Evolutionary conservation across 2,329 filamentous ascomycete species (phyloP).

Genomic region (Neofusicoccum kwambonambiense): DNA sequence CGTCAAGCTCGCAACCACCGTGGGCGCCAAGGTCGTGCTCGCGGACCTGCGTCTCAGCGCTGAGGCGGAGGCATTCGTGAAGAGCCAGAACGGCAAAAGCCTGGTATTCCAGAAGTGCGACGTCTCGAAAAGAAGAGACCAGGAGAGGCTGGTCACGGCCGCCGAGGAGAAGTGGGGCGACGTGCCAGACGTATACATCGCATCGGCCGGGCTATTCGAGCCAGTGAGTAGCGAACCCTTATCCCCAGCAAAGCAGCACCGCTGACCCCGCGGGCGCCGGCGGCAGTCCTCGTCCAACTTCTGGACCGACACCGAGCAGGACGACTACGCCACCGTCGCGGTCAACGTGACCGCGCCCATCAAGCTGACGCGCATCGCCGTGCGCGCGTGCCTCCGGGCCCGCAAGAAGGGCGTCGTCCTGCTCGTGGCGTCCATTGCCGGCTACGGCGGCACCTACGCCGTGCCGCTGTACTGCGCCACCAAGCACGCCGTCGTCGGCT

Average conservation of each 20-base stretch:
- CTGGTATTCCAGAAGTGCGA: constrained; percentile 12
- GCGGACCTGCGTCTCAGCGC: constrained; percentile 9
- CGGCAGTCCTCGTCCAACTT: constrained; percentile 13
- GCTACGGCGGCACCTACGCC: constrained; percentile 12
- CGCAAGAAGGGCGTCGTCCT: constrained; percentile 16
- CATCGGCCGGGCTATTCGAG: constrained; percentile 17
- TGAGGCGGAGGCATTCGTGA: neutral
- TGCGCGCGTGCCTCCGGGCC: neutral
- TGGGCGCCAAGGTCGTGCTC: constrained; percentile 61
- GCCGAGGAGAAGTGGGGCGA: constrained; percentile 5
- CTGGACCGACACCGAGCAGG: constrained; percentile 11
- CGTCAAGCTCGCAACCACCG: constrained; percentile 83
- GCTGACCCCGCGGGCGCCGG: no score
- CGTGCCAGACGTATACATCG: constrained; percentile 16
- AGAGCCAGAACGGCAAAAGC: neutral
- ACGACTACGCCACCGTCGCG: constrained; percentile 11
- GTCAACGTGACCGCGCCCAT: constrained; percentile 16
- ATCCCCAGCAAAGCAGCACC: neutral
- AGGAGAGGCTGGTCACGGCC: constrained; percentile 1
- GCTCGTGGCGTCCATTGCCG: constrained; percentile 13
- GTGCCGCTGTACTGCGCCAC: constrained; percentile 17
- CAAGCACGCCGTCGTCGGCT: constrained; percentile 18
- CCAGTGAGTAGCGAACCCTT: no score
- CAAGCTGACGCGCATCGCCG: constrained; percentile 18
- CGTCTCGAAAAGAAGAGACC: constrained; percentile 7